phyloP scores from a whole-genome alignment of 1,139 yeast genomes.

The Saccharomyces pastorianus region DNA sequence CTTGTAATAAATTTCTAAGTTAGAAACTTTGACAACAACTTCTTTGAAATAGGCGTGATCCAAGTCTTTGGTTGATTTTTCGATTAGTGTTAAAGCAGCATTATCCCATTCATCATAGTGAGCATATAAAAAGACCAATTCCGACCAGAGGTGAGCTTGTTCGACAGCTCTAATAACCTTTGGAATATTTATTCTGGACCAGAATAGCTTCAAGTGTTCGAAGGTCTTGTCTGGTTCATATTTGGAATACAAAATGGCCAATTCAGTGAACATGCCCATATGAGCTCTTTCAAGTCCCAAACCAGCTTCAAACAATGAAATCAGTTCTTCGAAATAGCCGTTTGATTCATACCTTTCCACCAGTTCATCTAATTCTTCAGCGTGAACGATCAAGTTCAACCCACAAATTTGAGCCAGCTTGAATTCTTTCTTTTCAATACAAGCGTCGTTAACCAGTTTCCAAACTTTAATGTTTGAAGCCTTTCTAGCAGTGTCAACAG shows the following conservation, averaged over 20 bases:
- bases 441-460: slow-evolving; percentile 96
- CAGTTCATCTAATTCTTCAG: slow-evolving; percentile 89
- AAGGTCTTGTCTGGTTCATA: slow-evolving; percentile 85
- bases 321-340: slow-evolving; percentile 88
- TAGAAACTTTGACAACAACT: slow-evolving; percentile 87
- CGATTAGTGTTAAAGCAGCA: slow-evolving; percentile 97
- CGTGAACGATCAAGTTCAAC: slow-evolving; percentile 89
- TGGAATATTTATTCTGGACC: slow-evolving; percentile 97
- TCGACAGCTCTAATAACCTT: slow-evolving; percentile 93
- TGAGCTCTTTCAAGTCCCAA: slow-evolving; percentile 96
- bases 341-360: slow-evolving; percentile 80
- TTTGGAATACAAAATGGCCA: slow-evolving; percentile 83
- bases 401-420: slow-evolving; percentile 98
- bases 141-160: slow-evolving; percentile 92
- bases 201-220: slow-evolving; percentile 94
- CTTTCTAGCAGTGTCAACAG: slow-evolving; percentile 98
- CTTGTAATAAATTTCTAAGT: slow-evolving; percentile 92
- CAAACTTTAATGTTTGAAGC: slow-evolving; percentile 91
- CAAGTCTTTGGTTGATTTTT: slow-evolving; percentile 85
- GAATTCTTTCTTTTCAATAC: slow-evolving; percentile 92
- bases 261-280: slow-evolving; percentile 98
- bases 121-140: slow-evolving; percentile 88
- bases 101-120: slow-evolving; percentile 99
- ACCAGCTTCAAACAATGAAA: slow-evolving; percentile 90
- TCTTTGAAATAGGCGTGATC: slow-evolving; percentile 94